Evolutionary conservation across 345 rosid species (phyloP), one percentile per base, ranked within the genome.

Genomic region (Eucalyptus tenuipes): DNA sequence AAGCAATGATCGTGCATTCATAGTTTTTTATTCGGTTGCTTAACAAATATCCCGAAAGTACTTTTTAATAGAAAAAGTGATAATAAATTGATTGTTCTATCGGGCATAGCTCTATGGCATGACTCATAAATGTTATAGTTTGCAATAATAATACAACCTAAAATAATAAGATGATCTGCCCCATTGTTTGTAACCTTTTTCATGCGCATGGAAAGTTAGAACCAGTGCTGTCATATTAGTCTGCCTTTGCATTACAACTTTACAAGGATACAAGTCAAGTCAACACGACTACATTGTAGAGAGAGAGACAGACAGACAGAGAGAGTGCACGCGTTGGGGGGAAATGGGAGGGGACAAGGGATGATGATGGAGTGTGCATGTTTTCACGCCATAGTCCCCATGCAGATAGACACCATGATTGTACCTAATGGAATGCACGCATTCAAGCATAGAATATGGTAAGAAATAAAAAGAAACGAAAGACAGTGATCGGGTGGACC

Each of bases 391-490:
- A 89, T n/a, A 87, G 89, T 90, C 91, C 85, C 93, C 94, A 91
- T 90, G 94, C 94, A 93, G 89, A 90, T 89, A 45, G 86, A 90
- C 95, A 93, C 87, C 93, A 89, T 91, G 93, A 90, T 91, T 93
- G 45, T 49, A 27, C 31, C 66, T 20, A 50, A 6, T 3, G 84
- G 84, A 75, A 75, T 20, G 47, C 84, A 37, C 25, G 47, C 47
- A 71, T 33, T 71, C 81, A 22, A 75, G 13, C 47, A 37, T 40
- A 3, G 27, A 6, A 40, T 37, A 40, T 75, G 4, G 7, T 55
- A 75, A 40, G 27, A 75, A 75, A 75, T 5, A 75, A 6, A 75
- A 42, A 75, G 9, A 40, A 42, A 75, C 42, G 22, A 50, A 49
- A 27, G 37, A 44, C 27, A 29, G 15, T 80, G 86, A 88, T 86